Base-by-base conservation (phyloP, 2,329 filamentous ascomycete species). In the Rhinocladiella similis region DNA sequence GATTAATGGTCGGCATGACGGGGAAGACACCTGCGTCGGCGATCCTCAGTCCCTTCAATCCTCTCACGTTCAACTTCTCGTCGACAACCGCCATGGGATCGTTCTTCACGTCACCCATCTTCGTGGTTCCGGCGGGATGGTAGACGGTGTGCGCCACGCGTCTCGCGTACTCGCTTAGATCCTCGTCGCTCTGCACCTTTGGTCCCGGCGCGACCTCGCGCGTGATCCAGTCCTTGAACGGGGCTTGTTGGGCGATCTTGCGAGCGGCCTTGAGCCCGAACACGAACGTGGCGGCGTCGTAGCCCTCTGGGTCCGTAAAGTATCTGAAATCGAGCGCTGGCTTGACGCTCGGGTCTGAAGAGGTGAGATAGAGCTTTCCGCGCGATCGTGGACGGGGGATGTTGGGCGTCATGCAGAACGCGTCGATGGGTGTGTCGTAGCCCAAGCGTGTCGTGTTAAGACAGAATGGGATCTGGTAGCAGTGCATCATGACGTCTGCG, bases 401-500 rank as follows among this genome's bases (percentile, higher is more conserved):
- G 77, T 95, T 94, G 67, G 90, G 90, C 14, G 90, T 94, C 87
- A 94, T 94, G 83, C 90, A 94, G 79, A 95, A 95, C 50, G 90
- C 90, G 67, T 92, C 88, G 59, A 87, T 77, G 47, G 83, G 83
- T 39, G 78, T 77, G 66, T 86, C 83, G 71, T 87, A 96, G 64
- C 91, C 91, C 10, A 96, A 81, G 39, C 89, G 86, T 53, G 82
- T 77, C 1, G 91, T 96, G 81, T 96, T 96, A 65, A 91, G 84
- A 61, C 87, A 89, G 76, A 96, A 96, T 52, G 91, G 91, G 65
- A 96, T 95, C 75, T 96, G 91, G 79, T 96, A 96, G 82, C 91
- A 96, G 78, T 96, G 91, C 88, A 94, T 94, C 91, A 96, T 96
- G 68, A 95, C 77, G 69, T 96, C 91, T 62, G 88, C 89, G 53